phyloP scores from a whole-genome alignment of 2,329 filamentous ascomycete genomes.

The Xenoacremonium recifei region DNA sequence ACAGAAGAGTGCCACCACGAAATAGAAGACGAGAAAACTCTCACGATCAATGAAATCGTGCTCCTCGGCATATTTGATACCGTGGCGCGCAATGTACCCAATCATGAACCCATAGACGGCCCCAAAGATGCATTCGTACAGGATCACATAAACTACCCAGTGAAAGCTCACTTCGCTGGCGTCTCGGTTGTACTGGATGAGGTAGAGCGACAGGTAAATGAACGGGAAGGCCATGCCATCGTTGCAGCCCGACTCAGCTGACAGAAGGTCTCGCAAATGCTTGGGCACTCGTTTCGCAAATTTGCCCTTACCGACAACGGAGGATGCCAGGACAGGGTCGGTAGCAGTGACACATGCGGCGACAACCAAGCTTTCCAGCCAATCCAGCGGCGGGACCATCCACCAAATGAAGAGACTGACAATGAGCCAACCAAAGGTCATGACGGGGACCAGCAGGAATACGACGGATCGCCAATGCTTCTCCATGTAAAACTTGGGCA shows the following conservation, averaged over 20 bases:
- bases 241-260: conserved; percentile 96
- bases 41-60: conserved; percentile 88
- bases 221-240: conserved; percentile 99
- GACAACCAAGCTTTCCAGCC: conserved; percentile 84
- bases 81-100: conserved; percentile 86
- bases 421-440: conserved; percentile 94
- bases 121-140: conserved; percentile 96
- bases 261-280: conserved; percentile 91
- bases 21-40: conserved; percentile 98
- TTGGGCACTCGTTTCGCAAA: conserved; percentile 97
- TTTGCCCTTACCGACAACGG: conserved; percentile 97
- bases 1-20: conserved; percentile 92
- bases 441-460: conserved; percentile 87
- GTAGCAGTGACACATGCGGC: conserved; percentile 96
- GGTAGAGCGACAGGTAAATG: conserved; percentile 86
- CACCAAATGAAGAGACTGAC: conserved; percentile 95
- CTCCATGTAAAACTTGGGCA: conserved; percentile 96
- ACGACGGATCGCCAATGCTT: conserved; percentile 92
- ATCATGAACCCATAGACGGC: conserved; percentile 83
- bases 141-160: conserved; percentile 84
- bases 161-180: conserved; percentile 71
- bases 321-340: conserved; percentile 94
- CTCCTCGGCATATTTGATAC: conserved; percentile 84
- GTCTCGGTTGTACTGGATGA: conserved; percentile 76
- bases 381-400: conserved; percentile 74